Evolutionary conservation across 116 monocot genomes (phyloP).

Genomic region (Posidonia oceanica): DNA sequence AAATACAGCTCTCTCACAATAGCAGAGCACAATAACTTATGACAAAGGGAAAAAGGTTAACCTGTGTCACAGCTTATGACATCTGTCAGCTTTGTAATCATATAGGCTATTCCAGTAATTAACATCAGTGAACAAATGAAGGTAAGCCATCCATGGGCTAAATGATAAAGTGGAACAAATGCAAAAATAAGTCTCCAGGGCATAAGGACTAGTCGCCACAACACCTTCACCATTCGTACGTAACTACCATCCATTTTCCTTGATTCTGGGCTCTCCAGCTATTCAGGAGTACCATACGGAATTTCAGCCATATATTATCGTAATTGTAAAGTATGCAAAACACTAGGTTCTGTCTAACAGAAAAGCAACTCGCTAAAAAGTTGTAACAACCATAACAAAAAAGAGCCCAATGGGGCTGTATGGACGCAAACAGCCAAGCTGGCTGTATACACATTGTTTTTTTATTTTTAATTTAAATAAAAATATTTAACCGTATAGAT

Average conservation of each 20-base stretch:
- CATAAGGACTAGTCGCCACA: slow-evolving; percentile 35
- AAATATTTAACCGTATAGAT: no score
- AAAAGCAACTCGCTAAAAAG: no score
- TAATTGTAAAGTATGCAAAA: no score
- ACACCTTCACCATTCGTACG: slow-evolving; percentile 15
- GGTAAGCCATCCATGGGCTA: slow-evolving; percentile 75
- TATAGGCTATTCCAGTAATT: slow-evolving; percentile 71
- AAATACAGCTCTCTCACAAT: no score
- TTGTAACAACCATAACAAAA: no score
- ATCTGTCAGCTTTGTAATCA: slow-evolving; percentile 72
- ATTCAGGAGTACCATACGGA: slow-evolving; percentile 5
- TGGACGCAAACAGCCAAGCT: no score
- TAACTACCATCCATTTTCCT: slow-evolving; percentile 20
- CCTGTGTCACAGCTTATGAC: slow-evolving; percentile 80
- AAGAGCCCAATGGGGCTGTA: no score
- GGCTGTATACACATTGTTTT: no score
- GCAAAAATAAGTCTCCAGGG: slow-evolving; percentile 77
- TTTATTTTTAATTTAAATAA: no score
- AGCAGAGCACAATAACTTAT: not conserved
- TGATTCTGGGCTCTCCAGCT: slow-evolving; percentile 36
- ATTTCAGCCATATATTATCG: no score
- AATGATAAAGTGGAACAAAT: slow-evolving; percentile 59
- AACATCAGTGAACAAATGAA: slow-evolving; percentile 58
- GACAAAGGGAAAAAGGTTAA: slow-evolving; percentile 6
- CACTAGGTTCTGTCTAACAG: no score